Evolutionary conservation across 768 basidiomycete genomes (phyloP).

Genomic region (Lenzites betulinus): DNA sequence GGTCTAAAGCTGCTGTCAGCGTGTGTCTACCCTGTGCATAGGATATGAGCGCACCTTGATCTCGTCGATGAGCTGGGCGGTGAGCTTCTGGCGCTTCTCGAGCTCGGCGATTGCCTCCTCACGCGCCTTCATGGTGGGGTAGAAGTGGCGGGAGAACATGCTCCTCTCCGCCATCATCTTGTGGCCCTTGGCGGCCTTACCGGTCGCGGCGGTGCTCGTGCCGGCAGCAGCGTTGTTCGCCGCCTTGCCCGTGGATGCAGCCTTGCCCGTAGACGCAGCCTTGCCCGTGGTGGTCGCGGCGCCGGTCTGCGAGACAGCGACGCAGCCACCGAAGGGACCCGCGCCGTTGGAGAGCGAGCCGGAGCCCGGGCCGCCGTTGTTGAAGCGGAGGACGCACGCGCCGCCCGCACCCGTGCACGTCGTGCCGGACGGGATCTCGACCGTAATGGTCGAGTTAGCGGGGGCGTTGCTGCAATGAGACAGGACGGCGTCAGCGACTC

Average conservation of each 20-base stretch:
- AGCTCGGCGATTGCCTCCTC: slow-evolving; percentile 19
- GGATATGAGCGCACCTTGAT: slow-evolving; percentile 1
- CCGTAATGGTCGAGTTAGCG: slow-evolving; percentile 23
- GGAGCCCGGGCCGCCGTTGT: slow-evolving; percentile 14
- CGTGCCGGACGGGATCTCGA: slow-evolving; percentile 12
- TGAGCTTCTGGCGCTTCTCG: slow-evolving; percentile 24
- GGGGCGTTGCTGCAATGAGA: slow-evolving; percentile 22
- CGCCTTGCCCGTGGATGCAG: not conserved
- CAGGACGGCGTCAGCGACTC: not conserved
- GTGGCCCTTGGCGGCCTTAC: not conserved
- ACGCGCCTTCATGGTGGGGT: slow-evolving; percentile 18
- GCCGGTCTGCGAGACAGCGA: slow-evolving; percentile 19
- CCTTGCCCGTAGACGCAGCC: not conserved
- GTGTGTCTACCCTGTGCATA: not conserved
- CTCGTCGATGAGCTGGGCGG: slow-evolving; percentile 29
- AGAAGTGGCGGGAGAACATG: slow-evolving; percentile 20
- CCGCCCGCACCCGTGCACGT: slow-evolving; percentile 22
- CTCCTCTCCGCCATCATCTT: not conserved
- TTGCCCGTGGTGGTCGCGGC: not conserved
- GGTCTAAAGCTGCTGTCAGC: slow-evolving; percentile 11
- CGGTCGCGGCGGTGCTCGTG: not conserved
- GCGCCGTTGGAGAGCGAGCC: slow-evolving; percentile 30
- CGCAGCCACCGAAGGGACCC: slow-evolving; percentile 37
- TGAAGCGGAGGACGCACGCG: slow-evolving; percentile 26
- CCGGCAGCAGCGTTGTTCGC: not conserved